Evolutionary conservation across 139 green algal species (phyloP), one percentile per base, ranked within the genome.

Genomic region (Tetraselmis chui): DNA sequence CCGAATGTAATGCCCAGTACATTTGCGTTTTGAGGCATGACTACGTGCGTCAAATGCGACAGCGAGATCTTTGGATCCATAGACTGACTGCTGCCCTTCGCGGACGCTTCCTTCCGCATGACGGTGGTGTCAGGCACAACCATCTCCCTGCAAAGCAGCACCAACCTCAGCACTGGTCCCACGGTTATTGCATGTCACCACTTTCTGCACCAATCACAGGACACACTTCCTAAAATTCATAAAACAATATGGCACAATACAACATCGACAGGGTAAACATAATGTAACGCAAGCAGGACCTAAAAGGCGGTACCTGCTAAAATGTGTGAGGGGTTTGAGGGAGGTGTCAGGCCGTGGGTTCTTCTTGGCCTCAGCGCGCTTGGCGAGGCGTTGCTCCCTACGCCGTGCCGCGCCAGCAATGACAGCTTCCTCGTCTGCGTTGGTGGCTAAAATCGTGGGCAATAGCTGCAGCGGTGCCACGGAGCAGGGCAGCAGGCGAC

Each of bases 1-100:
- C 93, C 93, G 82, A 97, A 97, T 0, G 93, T 95, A 85, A 97
- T 94, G 81, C 87, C 83, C 25, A 94, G 86, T 18, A 90, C 93
- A 86, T 97, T 97, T 83, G 92, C 92, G 83, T 95, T 87, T 84
- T 96, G 92, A 26, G 93, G 93, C 90, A 97, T 89, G 74, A 97
- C 90, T 45, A 87, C 81, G 83, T 95, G 92, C 2, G 93, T 97
- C 88, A 92, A 92, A 86, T 97, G 92, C 1, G 91, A 87, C 2
- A 87, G 76, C 0, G 93, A 95, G 59, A 86, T 80, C 24, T 76
- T 58, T 0, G 92, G 93, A 5, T 67, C 45, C 45, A 67, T 18
- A 18, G 18, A 67, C 11, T 67, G 45, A 25, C 11, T 67, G 45
- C 45, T 18, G 45, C 45, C 45, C 45, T 67, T 67, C 11, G 45